Evolutionary conservation across 2,329 filamentous ascomycete species (phyloP), one percentile per base, ranked within the genome.

Genomic region (Aspergillus nomiae): DNA sequence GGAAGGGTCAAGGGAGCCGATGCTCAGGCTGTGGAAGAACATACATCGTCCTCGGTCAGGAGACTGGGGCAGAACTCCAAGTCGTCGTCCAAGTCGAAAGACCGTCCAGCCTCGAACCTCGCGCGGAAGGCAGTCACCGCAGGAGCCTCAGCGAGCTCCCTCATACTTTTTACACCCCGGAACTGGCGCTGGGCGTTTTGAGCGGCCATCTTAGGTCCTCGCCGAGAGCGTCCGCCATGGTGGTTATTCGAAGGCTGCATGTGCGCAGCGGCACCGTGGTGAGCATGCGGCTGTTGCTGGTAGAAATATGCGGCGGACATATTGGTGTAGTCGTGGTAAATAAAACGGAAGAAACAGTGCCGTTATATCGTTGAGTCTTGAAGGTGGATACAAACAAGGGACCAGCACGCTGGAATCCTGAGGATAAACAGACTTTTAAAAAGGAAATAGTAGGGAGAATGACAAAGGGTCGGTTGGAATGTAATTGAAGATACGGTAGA

Each of bases 21-120:
- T 24, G 36, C 32, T 34, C 58, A 43, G 51, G 28, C 38, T 56
- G 36, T 56, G 48, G 36, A 50, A 57, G 50, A 67, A 80, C 79
- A 74, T 89, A 97, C 93, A 88, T 97, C 93, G 80, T 87, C 93
- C 81, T 97, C 94, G 41, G 93, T 96, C 82, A 98, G 84, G 71
- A 98, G 86, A 77, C 90, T 89, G 67, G 94, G 94, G 81, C 94
- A 97, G 80, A 98, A 98, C 79, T 97, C 90, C 81, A 97, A 86
- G 77, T 98, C 94, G 77, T 98, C 94, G 74, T 97, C 94, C 66
- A 98, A 86, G 71, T 98, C 94, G 74, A 98, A 98, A 11, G 94
- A 97, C 63, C 93, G 89, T 63, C 92, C 92, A 67, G 92, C 91
- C 82, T 98, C 94, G 71, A 96, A 96, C 75, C 93, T 90, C 70